Base-by-base conservation (phyloP, 345 rosid genomes). In the Populus euphratica region DNA sequence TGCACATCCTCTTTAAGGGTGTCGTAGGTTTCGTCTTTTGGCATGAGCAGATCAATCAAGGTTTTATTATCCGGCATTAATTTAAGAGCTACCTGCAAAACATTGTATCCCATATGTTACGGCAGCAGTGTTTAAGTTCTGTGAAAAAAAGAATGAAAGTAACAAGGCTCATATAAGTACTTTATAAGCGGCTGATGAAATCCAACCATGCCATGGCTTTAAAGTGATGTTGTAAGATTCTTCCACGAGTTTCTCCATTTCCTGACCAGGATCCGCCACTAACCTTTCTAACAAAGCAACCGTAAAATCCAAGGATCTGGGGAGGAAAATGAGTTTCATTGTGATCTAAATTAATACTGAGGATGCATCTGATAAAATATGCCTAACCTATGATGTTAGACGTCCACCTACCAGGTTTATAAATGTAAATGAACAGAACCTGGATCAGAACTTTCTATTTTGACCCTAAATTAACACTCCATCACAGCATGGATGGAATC, bases 131-230 rank as follows among this genome's bases (percentile, higher is more conserved):
- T 10, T 59, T 23, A 59, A 59, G 29, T 59, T n/a, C 14, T 59
- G 63, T 59, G 14, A n/a, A n/a, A n/a, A 1, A 9, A 59, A 6
- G 5, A 33, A 35, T 63, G 31, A 73, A n/a, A 31, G 54, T 17
- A 39, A 35, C 33, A 41, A 41, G 50, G 63, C 10, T 36, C 66
- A 25, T 12, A 14, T 68, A 41, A 43, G 31, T 86, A 92, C 99
- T 87, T 84, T 95, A 87, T 90, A 90, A 82, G 99, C 99, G 75
- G 98, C 98, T 16, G 91, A 86, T 2, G 99, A 89, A 74, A 95
- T 95, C 98, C 99, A 95, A 68, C 98, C 92, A 87, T 95, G 99
- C 89, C 93, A 87, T 4, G 89, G 96, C 85, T 92, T 95, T 77
- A 95, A 85, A 73, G 94, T 89, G 25, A 70, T 18, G 71, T 77